phyloP scores from a whole-genome alignment of 352 stramenopile species.

The Globisporangium middletonii region DNA sequence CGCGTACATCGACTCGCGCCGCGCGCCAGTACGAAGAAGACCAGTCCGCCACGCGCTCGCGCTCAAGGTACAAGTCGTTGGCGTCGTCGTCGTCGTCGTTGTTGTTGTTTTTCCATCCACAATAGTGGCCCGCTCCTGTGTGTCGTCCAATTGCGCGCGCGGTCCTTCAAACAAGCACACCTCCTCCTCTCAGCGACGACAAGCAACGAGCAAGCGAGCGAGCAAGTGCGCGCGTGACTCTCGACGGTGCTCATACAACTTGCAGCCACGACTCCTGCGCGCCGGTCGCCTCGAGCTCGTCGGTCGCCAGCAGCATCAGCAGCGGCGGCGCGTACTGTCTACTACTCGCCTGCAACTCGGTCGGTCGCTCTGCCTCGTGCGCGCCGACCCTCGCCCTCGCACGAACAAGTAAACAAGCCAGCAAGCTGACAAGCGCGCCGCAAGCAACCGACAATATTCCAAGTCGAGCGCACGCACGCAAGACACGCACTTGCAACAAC shows the following conservation, averaged over 20 bases:
- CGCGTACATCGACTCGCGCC: too few species aligned
- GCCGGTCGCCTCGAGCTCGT: too few species aligned
- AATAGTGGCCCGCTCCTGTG: slow-evolving; percentile 1
- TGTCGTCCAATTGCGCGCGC: slow-evolving; percentile 9
- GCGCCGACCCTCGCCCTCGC: not conserved
- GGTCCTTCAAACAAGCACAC: slow-evolving; percentile 11
- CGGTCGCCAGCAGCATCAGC: not conserved
- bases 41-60: too few species aligned
- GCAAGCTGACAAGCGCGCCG: not conserved
- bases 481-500: too few species aligned
- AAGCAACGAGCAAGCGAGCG: not conserved
- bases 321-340: not conserved
- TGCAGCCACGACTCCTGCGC: not conserved
- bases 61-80: too few species aligned
- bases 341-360: not conserved
- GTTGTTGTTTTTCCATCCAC: slow-evolving; percentile 6
- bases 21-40: too few species aligned
- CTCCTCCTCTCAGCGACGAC: not conserved
- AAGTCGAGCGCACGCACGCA: not conserved
- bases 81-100: not conserved
- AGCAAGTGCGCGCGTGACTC: slow-evolving; percentile 1
- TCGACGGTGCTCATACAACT: too few species aligned
- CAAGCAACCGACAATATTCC: not conserved
- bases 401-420: slow-evolving; percentile 10
- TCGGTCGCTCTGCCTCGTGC: not conserved